Base-by-base conservation (phyloP, 2,329 filamentous ascomycete genomes). In the Drechmeria coniospora region DNA sequence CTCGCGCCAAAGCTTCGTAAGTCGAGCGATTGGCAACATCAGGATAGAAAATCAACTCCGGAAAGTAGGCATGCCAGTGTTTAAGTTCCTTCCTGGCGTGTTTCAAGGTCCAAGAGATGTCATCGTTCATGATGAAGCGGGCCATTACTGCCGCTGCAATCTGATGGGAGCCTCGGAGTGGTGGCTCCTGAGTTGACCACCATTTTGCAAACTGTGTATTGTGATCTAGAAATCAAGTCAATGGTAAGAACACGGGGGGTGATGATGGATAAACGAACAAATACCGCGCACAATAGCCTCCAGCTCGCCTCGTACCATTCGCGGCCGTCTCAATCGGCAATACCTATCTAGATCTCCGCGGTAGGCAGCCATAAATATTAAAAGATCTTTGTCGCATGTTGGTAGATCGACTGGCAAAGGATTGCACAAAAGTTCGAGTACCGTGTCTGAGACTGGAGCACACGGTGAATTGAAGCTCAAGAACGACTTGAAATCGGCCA, bases 41-140 rank as follows among this genome's bases (percentile, higher is more conserved):
- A 1, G 54, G 54, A 32, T 52, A 38, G 49, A 49, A 57, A 27
- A 57, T 55, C 29, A 52, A 55, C 33, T 57, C 54, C 5, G 49
- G 52, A 5, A 39, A 35, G 20, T 20, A 15, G 9, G 15, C 16
- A 8, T n/a, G 8, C 26, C 26, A 8, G 39, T 37, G 12, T 34
- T 29, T 8, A 33, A 19, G 18, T 8, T 9, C 9, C n/a, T 27
- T 24, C 10, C 23, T 25, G 15, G 9, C 13, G 14, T n/a, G 14
- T 8, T 6, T 23, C 4, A 27, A 11, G 10, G 37, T 26, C 6
- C 33, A 32, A 4, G 41, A 42, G 7, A 49, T 29, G 17, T 46
- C 42, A 27, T 49, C 40, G 30, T 41, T 43, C 44, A 49, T 50
- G 28, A 51, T 49, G 29, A 42, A 39, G 1, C 46, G 32, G 7